phyloP scores from a whole-genome alignment of 2,329 filamentous ascomycete genomes.

The Spiromastix sp. region DNA sequence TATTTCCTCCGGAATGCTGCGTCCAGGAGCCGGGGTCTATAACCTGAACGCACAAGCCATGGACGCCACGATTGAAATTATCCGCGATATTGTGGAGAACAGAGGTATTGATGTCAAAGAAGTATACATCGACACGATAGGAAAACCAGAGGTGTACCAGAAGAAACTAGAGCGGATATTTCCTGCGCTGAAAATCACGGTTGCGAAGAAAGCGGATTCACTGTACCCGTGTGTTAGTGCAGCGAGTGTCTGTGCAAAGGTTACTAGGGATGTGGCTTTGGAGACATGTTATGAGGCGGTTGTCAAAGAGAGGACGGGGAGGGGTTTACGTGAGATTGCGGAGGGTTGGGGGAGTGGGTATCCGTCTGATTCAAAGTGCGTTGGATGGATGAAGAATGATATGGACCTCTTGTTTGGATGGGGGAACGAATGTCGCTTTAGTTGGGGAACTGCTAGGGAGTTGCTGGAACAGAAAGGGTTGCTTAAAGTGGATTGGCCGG shows the following conservation, averaged over 20 bases:
- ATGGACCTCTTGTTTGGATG: conserved; percentile 94
- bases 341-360: conserved; percentile 84
- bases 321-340: conserved; percentile 21
- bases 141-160: conserved; percentile 73
- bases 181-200: conserved; percentile 62
- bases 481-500: conserved; percentile 75
- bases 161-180: conserved; percentile 74
- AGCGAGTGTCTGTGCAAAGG: conserved; percentile 90
- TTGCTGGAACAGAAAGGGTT: conserved; percentile 64
- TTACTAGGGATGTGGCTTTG: conserved; percentile 81
- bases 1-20: conserved; percentile 70
- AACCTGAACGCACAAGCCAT: conserved; percentile 95
- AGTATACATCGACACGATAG: conserved; percentile 93
- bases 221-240: conserved; percentile 88
- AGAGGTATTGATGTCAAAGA: conserved; percentile 70
- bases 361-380: conserved; percentile 73
- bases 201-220: conserved; percentile 85
- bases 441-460: conserved; percentile 92
- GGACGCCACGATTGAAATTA: conserved; percentile 79
- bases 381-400: conserved; percentile 69
- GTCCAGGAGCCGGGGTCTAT: conserved; percentile 47
- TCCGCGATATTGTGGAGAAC: conserved; percentile 61
- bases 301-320: conserved; percentile 23
- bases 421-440: conserved; percentile 87
- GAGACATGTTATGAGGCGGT: conserved; percentile 62